Evolutionary conservation across 208 protist genomes (phyloP), one percentile per base, ranked within the genome.

Genomic region (Trypanosoma melophagium): DNA sequence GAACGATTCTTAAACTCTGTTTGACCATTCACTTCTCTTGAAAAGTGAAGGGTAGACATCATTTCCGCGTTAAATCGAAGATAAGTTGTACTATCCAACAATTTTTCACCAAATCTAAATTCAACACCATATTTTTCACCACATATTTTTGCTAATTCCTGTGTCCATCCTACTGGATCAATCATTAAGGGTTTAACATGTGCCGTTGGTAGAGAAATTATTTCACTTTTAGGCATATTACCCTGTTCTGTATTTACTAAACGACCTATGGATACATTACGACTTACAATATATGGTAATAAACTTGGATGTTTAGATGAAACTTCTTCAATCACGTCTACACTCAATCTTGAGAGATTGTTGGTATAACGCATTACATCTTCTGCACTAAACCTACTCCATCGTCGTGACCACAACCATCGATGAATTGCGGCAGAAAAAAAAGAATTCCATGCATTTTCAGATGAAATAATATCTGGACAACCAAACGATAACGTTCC

Each of bases 131-230:
- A 85, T 54, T 84, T 67, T n/a, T 73, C 53, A 28, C 51, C 31
- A 56, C 76, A 84, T 19, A 93, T 73, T 21, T 66, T 59, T 17
- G 85, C 90, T 55, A 95, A 71, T 19, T 75, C 77, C 13, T 66
- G 74, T 22, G 87, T 93, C 90, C 90, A 95, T 25, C 79, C 72
- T 1, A 91, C 85, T 0, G 85, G 79, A 69, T 93, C 83, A 17
- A 95, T 68, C 72, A 89, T 79, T 14, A 95, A 42, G 0, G 85
- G 87, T 54, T 44, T 66, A 1, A 54, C 31, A 63, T 93, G 84
- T 38, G 89, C 86, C 24, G 82, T 90, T 3, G 51, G n/a, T 2
- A 71, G 62, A 0, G 47, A 38, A 41, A 54, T 69, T 21, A 71
- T 28, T 44, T 54, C 52, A 14, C 12, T 31, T 16, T 17, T 42